Percentiles rank a stretch among this genome's conserved stretches.
phyloP scores from a whole-genome alignment of 1,284 basidiomycete species.

The Xerocomus amazonicus region DNA sequence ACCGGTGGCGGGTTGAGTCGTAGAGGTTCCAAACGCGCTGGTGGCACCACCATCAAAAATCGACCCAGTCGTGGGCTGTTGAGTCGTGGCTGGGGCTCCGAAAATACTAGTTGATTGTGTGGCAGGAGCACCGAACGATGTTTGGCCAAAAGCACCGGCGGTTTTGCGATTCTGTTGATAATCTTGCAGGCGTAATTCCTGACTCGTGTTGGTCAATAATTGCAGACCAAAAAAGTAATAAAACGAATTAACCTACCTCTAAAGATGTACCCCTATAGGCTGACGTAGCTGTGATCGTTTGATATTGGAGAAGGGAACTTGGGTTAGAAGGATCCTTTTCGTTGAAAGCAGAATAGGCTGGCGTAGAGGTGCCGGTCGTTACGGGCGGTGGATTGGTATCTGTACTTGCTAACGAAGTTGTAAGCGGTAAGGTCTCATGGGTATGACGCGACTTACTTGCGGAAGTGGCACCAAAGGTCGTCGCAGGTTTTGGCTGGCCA shows the following conservation, averaged over 20 bases:
- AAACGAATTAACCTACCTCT: slow-evolving; percentile 45
- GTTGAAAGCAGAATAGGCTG: slow-evolving; percentile 47
- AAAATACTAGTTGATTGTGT: slow-evolving; percentile 37
- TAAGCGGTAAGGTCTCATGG: slow-evolving; percentile 13
- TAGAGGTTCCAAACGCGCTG: slow-evolving; percentile 38
- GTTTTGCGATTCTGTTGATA: slow-evolving; percentile 75
- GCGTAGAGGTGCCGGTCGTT: slow-evolving; percentile 61
- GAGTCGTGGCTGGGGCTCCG: slow-evolving; percentile 36
- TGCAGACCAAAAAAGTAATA: slow-evolving; percentile 5
- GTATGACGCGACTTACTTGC: slow-evolving; percentile 29
- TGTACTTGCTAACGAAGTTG: slow-evolving; percentile 26
- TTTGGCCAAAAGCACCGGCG: slow-evolving; percentile 47
- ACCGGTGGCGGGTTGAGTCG: slow-evolving; percentile 23
- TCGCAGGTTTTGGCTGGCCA: slow-evolving; percentile 47
- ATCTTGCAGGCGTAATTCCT: slow-evolving; percentile 76
- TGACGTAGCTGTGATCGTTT: slow-evolving; percentile 71
- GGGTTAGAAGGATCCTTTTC: slow-evolving; percentile 58
- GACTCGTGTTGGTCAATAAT: slow-evolving; percentile 3
- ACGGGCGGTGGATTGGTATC: slow-evolving; percentile 43
- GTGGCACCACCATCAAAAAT: slow-evolving; percentile 28
- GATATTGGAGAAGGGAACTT: slow-evolving; percentile 54
- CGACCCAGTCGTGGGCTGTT: slow-evolving; percentile 35
- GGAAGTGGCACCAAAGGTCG: slow-evolving; percentile 45
- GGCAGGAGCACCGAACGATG: slow-evolving; percentile 30
- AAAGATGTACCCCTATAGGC: slow-evolving; percentile 67